Evolutionary conservation across 2,329 filamentous ascomycete genomes (phyloP).

Genomic region (Ceratocystis destructans): DNA sequence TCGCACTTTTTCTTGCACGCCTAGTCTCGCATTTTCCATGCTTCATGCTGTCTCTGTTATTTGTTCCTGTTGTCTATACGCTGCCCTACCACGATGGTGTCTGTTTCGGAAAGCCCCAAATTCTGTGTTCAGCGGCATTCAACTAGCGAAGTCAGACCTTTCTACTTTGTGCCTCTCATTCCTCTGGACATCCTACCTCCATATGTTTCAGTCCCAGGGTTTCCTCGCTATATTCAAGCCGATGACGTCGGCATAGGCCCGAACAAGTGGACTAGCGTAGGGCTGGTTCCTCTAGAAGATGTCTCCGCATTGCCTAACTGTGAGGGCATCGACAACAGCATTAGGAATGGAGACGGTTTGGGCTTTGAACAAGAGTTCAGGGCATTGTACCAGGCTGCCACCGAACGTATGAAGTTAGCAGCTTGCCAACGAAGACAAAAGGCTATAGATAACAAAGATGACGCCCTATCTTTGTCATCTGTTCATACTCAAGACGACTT

Average conservation of each 20-base stretch:
- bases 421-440: too few relatives aligned
- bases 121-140: constrained; percentile 34
- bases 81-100: neutral
- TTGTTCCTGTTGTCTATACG: neutral
- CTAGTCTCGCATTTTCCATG: neutral
- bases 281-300: neutral
- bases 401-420: neutral
- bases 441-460: neutral
- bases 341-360: neutral
- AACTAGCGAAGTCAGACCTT: constrained; percentile 22
- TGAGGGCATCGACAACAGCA: neutral
- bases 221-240: constrained; percentile 31
- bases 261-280: neutral
- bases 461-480: neutral
- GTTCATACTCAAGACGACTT: neutral
- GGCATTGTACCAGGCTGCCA: neutral
- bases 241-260: constrained; percentile 25
- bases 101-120: neutral
- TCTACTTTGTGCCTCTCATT: constrained; percentile 38
- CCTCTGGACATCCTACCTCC: constrained; percentile 38
- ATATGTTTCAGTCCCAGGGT: constrained; percentile 32
- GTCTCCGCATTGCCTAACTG: too few relatives aligned
- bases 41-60: neutral
- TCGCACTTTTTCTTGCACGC: neutral
- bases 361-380: neutral